A percentile compares a stretch with the other conserved stretches of the same genome.
phyloP scores from a whole-genome alignment of 2,329 filamentous ascomycete genomes.

The Verticillium dahliae region DNA sequence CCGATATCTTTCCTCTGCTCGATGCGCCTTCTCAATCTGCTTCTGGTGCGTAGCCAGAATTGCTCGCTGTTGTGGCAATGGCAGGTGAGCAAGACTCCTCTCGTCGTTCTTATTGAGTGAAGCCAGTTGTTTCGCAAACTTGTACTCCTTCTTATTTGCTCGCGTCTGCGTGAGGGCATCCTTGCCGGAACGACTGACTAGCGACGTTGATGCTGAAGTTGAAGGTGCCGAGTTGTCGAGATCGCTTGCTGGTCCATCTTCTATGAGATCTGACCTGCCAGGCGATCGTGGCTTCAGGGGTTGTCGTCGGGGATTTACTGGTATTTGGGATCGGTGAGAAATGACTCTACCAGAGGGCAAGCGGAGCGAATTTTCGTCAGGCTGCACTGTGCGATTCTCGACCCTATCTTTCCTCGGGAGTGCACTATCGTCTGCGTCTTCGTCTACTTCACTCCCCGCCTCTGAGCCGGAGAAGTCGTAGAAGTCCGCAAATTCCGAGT shows the following conservation, averaged over 20 bases:
- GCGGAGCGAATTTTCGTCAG: conserved; percentile 21
- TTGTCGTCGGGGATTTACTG: background rate
- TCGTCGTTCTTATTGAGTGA: conserved; percentile 19
- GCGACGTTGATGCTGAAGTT: too few species aligned
- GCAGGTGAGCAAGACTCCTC: conserved; percentile 19
- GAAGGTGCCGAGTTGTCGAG: background rate
- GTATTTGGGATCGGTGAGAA: conserved; percentile 15
- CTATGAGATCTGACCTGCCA: background rate
- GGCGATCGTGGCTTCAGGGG: background rate
- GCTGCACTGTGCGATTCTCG: background rate
- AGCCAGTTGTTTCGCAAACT: conserved; percentile 15
- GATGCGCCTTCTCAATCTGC: conserved; percentile 18
- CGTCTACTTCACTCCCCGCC: conserved; percentile 3
- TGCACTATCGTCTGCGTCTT: background rate
- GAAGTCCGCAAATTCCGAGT: conserved; percentile 33
- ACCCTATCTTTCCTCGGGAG: background rate
- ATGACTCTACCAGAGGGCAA: conserved; percentile 29
- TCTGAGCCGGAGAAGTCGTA: conserved; percentile 22
- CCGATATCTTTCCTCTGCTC: background rate
- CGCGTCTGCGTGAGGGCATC: conserved; percentile 1
- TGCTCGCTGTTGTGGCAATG: conserved; percentile 19
- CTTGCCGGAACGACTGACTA: background rate
- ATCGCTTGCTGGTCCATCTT: background rate
- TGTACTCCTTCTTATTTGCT: conserved; percentile 8
- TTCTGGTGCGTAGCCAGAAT: conserved; percentile 18